phyloP scores from a whole-genome alignment of 2,329 filamentous ascomycete species.

The Arthrobotrys sphaeroides region DNA sequence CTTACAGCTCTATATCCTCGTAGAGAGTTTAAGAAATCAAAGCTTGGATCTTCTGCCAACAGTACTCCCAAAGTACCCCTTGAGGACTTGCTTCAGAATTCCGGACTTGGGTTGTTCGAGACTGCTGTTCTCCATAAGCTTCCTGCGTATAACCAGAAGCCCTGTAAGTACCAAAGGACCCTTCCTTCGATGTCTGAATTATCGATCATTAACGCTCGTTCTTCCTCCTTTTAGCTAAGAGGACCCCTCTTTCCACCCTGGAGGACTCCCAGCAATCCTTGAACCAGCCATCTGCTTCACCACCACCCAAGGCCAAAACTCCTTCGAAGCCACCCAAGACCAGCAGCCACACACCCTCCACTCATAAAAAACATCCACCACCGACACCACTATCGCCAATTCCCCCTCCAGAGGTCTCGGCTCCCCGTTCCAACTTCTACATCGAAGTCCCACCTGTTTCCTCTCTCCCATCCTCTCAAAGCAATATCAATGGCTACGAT shows the following conservation, averaged over 20 bases:
- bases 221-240: background rate
- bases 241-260: constrained; percentile 30
- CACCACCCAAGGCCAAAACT: constrained; percentile 8
- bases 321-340: constrained; percentile 1
- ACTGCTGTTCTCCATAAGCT: constrained; percentile 36
- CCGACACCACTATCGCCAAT: background rate
- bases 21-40: constrained; percentile 56
- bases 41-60: constrained; percentile 58
- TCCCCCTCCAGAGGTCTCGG: background rate
- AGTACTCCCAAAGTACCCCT: constrained; percentile 55
- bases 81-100: constrained; percentile 50
- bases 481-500: constrained; percentile 41
- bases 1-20: background rate
- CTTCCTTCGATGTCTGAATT: background rate
- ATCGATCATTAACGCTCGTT: background rate
- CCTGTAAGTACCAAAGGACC: constrained; percentile 11
- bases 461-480: constrained; percentile 1
- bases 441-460: constrained; percentile 43
- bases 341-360: background rate
- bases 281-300: constrained; percentile 4
- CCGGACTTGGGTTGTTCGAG: constrained; percentile 35
- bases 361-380: constrained; percentile 42
- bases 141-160: constrained; percentile 32
- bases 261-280: constrained; percentile 33
- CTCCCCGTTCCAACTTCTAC: constrained; percentile 53